Base-by-base conservation (phyloP, 2,329 filamentous ascomycete genomes). In the Clonostachys rhizophaga region DNA sequence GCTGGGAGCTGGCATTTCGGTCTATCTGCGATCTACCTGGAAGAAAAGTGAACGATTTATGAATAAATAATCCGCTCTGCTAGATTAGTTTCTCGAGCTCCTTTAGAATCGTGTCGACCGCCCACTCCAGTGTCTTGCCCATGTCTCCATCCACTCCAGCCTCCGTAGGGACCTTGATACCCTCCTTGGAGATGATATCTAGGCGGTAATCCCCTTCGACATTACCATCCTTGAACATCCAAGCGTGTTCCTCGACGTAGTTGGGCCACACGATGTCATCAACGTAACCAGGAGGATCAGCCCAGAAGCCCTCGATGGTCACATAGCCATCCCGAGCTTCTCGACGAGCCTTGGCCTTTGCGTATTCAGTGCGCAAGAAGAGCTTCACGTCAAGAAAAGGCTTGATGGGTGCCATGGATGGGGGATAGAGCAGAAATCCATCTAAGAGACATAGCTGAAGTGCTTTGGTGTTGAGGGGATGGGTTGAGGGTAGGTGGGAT, bases 211-310 rank as follows among this genome's bases (percentile, higher is more conserved):
- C 58, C 0, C 79, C 79, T 55, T 87, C 79, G 1, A 89, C 87
- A 60, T 91, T 71, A 0, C 81, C 85, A 8, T 71, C 68, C 53
- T 84, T 67, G 60, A 96, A 94, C 63, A 99, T 71, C 76, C 89
- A 95, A 18, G 73, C 72, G 68, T 97, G 91, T 57, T 90, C 82
- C 46, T 79, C 74, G 5, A 87, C 88, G 65, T 96, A 97, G 58
- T 95, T 92, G 5, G 92, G 92, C 94, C 94, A 99, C 5, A 99
- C 94, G 47, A 99, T 79, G 62, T 87, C 81, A 63, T 97, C 91
- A 36, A 97, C 91, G 63, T 97, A 99, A 0, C 89, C 91, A 0
- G 90, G 90, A 0, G 94, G 94, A 65, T 99, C 94, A 48, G 84
- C 78, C 94, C 94, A 99, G 70, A 96, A 99, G 30, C 91, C 92